phyloP scores from a whole-genome alignment of 1,284 basidiomycete genomes.

The Lentinula novae-zelandiae region DNA sequence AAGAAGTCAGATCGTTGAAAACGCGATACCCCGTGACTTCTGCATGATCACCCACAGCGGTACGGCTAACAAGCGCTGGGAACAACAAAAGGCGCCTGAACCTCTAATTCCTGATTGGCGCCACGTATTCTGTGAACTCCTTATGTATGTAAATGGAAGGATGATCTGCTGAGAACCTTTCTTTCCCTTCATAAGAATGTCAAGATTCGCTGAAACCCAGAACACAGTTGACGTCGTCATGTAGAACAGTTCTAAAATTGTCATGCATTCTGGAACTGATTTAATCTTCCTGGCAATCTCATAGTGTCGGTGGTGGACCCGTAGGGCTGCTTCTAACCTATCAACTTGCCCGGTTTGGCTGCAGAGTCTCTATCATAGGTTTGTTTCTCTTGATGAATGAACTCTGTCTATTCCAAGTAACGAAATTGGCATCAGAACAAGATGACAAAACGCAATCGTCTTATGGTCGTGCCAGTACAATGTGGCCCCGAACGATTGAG shows the following conservation, averaged over 20 bases:
- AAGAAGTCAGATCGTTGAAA: not conserved
- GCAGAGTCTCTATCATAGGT: slow-evolving; percentile 21
- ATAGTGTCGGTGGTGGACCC: slow-evolving; percentile 23
- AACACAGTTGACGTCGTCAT: not conserved
- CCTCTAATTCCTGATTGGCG: too few species aligned
- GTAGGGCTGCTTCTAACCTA: slow-evolving; percentile 22
- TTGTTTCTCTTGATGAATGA: not conserved
- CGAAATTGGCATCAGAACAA: slow-evolving; percentile 16
- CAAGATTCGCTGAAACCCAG: not conserved
- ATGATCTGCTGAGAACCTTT: not conserved
- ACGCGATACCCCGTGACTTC: not conserved
- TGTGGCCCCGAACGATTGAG: slow-evolving; percentile 25
- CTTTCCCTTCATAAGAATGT: not conserved
- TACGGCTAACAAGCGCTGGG: not conserved
- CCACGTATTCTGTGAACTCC: too few species aligned
- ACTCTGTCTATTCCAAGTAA: not conserved
- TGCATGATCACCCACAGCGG: not conserved
- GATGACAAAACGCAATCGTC: slow-evolving; percentile 20
- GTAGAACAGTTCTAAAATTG: not conserved
- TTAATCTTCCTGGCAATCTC: not conserved
- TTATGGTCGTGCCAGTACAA: slow-evolving; percentile 22
- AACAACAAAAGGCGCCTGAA: too few species aligned
- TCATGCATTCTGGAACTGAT: not conserved
- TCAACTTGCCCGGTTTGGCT: slow-evolving; percentile 24
- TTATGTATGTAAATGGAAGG: too few species aligned